Evolutionary conservation across 2,329 filamentous ascomycete genomes (phyloP), one percentile per base, ranked within the genome.

Genomic region (Aspergillus floridensis): DNA sequence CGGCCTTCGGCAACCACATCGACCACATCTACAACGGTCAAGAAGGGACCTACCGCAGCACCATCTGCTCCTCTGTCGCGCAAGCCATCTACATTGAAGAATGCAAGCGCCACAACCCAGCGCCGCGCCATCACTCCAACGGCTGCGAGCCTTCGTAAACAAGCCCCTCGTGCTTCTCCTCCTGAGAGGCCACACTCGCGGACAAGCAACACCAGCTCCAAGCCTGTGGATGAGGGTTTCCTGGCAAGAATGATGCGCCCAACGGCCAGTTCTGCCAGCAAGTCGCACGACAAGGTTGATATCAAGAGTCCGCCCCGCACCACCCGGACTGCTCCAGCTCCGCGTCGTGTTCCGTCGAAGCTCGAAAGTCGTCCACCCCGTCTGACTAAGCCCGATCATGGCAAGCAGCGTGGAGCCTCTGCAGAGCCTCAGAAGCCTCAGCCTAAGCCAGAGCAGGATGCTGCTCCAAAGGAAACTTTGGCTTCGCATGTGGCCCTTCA

Each of bases 201-300:
- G 22, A 63, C 68, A 22, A 79, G 78, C 65, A 75, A 72, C 51
- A 66, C 65, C 16, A 70, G 66, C 54, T 58, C 73, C 22, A 77
- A 72, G 56, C 72, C 74, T 7, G 70, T 77, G 4, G 78, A 80
- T 59, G 79, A 81, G 32, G 70, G 77, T 1, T 82, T 82, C 64
- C 68, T 82, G 35, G 79, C 80, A 14, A 72, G 80, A 56, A 81
- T 82, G 79, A 82, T 81, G 78, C 76, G 80, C 5, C 80, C 80
- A 22, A 82, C 80, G 12, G 77, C 79, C 32, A 81, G 79, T 62
- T 81, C 79, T 53, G 78, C 80, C 8, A 80, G 73, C 63, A 82
- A 82, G 63, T 69, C 72, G 14, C 79, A 81, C 53, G 80, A 82
- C 16, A 80, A 79, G 63, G 58, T 76, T 5, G 79, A 81, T 26